Conservation (phyloP, 106 monocot genomes). For the Dendrobium nobile region DNA sequence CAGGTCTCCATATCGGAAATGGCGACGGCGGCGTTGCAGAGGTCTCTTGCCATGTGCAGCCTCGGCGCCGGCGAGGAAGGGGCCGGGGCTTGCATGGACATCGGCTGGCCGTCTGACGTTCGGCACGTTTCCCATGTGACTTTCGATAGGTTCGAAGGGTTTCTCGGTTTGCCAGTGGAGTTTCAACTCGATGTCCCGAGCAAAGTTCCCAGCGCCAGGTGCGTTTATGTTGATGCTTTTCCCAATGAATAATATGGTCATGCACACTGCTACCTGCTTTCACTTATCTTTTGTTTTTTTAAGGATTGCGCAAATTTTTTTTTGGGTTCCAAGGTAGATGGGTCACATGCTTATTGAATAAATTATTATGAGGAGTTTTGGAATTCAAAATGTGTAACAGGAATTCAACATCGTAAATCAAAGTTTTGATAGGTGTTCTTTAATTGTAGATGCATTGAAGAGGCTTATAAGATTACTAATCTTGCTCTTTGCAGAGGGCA, state of each 20-base stretch:
- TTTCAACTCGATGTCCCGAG: conserved; percentile 65
- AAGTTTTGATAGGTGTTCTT: neutral
- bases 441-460: neutral
- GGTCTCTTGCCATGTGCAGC: conserved; percentile 37
- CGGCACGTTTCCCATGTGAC: conserved; percentile 86
- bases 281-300: neutral
- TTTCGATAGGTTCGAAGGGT: conserved; percentile 88
- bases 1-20: conserved; percentile 12
- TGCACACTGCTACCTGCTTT: neutral
- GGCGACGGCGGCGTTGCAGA: conserved; percentile 30
- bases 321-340: neutral
- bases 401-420: neutral
- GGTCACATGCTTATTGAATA: neutral
- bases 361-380: neutral
- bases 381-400: neutral
- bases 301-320: neutral
- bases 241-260: neutral
- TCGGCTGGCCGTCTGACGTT: conserved; percentile 87
- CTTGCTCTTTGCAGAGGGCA: no score
- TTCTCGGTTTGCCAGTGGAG: conserved; percentile 83
- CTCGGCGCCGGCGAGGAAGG: conserved; percentile 13
- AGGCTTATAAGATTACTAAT: no score
- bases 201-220: conserved; percentile 87
- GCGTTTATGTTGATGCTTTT: neutral
- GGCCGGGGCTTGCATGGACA: conserved; percentile 42